A percentile compares a stretch with the other conserved stretches of the same genome.
phyloP scores from a whole-genome alignment of 2,329 filamentous ascomycete genomes.

The Teratosphaeria zuluensis region DNA sequence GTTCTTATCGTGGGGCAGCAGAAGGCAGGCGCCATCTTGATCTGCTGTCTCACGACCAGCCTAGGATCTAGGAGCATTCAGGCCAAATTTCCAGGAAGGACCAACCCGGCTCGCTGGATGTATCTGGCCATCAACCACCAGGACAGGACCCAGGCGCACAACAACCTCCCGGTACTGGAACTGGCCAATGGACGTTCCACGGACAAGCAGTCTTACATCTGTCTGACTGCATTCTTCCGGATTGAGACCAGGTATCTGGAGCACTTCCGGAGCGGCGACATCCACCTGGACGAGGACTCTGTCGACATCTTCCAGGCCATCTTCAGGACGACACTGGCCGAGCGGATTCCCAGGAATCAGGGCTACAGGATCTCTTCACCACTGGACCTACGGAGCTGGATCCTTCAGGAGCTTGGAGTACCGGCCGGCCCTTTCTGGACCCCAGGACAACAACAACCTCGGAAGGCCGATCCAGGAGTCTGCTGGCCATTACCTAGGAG shows the following conservation, averaged over 20 bases:
- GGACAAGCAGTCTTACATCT: not conserved
- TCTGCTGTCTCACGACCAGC: not conserved
- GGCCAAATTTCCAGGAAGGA: not conserved
- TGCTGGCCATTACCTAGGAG: not conserved
- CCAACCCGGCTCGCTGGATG: not conserved
- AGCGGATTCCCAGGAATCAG: not conserved
- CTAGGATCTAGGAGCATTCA: not conserved
- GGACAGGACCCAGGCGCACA: not conserved
- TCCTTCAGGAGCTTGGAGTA: not conserved
- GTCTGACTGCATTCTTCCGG: not conserved
- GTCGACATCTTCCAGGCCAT: not conserved
- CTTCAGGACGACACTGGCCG: not conserved
- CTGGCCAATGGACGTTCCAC: not conserved
- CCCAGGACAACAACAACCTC: not conserved
- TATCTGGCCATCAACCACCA: not conserved
- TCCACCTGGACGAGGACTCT: not conserved
- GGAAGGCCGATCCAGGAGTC: not conserved
- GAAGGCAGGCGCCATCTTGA: not conserved
- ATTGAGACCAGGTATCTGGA: not conserved
- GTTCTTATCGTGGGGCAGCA: not conserved
- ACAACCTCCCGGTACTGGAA: not conserved
- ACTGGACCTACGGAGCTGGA: not conserved
- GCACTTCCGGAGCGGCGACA: not conserved
- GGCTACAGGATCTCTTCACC: not conserved
- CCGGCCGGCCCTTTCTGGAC: not conserved